Conservation (phyloP, 768 basidiomycete genomes). For the Hypholoma fasciculare region DNA sequence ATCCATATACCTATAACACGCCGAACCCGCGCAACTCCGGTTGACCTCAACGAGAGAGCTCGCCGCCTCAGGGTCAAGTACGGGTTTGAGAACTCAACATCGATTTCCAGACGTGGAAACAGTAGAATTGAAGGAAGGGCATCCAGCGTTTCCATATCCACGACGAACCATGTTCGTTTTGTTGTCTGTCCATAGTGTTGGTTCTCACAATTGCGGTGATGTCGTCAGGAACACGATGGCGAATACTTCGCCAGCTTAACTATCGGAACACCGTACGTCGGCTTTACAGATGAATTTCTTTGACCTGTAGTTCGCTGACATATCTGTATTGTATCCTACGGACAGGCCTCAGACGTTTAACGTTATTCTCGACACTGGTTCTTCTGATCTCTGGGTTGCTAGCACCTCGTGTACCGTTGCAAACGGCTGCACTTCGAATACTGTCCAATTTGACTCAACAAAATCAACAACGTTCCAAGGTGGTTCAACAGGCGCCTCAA, state of each 20-base stretch:
- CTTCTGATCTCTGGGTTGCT: constrained; percentile 87
- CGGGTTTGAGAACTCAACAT: too few species aligned
- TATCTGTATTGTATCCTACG: neutral
- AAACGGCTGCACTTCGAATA: constrained; percentile 32
- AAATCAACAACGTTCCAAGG: constrained; percentile 21
- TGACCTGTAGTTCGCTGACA: too few species aligned
- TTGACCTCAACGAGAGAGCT: neutral
- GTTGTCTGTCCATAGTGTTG: neutral
- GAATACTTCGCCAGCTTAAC: neutral
- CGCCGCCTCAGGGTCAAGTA: neutral
- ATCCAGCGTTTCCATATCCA: neutral
- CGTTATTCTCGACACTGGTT: constrained; percentile 88
- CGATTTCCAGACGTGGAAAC: too few species aligned
- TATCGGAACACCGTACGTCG: constrained; percentile 6
- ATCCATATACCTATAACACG: neutral
- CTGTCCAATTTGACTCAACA: constrained; percentile 42
- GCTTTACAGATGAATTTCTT: neutral
- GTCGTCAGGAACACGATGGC: neutral
- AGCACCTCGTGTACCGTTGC: constrained; percentile 36
- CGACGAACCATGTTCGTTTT: neutral
- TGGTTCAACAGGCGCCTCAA: neutral
- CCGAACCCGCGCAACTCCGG: neutral
- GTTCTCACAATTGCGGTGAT: neutral
- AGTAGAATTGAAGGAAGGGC: too few species aligned
- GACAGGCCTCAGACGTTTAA: constrained; percentile 69